Evolutionary conservation across 2,329 filamentous ascomycete genomes (phyloP), one percentile per base, ranked within the genome.

Genomic region (Phyllosticta citribraziliensis): DNA sequence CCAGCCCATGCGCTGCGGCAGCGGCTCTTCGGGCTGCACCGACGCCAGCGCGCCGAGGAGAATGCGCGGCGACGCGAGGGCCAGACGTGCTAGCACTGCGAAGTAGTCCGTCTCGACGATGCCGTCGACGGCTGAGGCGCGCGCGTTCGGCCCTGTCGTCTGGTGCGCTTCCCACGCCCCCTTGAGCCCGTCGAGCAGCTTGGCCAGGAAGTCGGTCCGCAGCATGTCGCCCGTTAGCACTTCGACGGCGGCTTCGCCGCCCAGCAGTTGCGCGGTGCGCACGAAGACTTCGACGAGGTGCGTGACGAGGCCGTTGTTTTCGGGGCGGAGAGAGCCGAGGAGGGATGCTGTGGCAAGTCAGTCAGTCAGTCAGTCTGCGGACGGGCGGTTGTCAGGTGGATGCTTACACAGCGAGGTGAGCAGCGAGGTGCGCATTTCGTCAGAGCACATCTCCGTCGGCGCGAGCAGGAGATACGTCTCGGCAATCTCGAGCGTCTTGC

Each of bases 71-170:
- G 88, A 88, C 0, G 86, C 85, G 2, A 96, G 76, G 0, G 87
- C 84, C 17, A 97, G 81, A 1, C 92, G 87, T 1, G 90, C 87
- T 2, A 99, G 80, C 2, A 97, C 85, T 4, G 85, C 83, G 69
- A 96, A 88, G 72, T 96, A 96, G 70, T 96, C 89, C 0, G 88
- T 88, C 69, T 96, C 86, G 0, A 89, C 86, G 11, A 91, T 81
- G 12, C 86, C 84, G 67, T 88, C 87, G 35, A 97, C 82, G 30
- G 84, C 83, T 51, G 86, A 82, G 20, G 84, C 79, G 82, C 59
- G 54, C 14, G 60, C 55, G 40, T 72, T 88, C 0, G 93, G 92
- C 0, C 94, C 93, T 0, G 88, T 89, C 0, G 88, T 90, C 71
- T 95, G 87, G 67, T 89, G 87, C 2, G 89, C 86, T 68, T 88